Evolutionary conservation across 495 filamentous ascomycete species (phyloP).

Genomic region (Penicillium coprophilum): DNA sequence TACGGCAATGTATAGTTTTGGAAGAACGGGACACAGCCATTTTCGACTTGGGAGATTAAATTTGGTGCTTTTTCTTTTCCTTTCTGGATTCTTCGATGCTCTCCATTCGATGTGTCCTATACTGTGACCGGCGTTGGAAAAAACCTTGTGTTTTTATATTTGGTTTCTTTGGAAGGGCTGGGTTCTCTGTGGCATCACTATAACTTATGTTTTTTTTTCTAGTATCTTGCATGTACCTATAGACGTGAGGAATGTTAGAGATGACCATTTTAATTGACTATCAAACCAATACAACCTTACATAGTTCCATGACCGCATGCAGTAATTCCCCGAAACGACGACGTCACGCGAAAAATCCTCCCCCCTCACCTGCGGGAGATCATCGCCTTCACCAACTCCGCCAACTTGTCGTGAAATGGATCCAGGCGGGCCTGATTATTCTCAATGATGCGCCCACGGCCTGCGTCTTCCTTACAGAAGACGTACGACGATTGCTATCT

Average conservation of each 20-base stretch:
- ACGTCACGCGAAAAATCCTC: conserved; percentile 47
- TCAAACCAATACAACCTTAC: background rate
- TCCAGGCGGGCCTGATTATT: conserved; percentile 28
- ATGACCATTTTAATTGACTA: conserved; percentile 6
- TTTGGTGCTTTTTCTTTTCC: conserved; percentile 5
- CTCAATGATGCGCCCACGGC: conserved; percentile 77
- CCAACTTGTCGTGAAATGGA: conserved; percentile 26
- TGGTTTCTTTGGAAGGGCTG: conserved; percentile 23
- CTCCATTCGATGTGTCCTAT: conserved; percentile 32
- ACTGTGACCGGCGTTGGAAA: conserved; percentile 40
- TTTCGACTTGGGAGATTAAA: conserved; percentile 19
- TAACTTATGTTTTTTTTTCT: conserved; percentile 24
- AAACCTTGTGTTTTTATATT: conserved; percentile 24
- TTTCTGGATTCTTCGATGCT: conserved; percentile 20
- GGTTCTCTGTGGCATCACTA: conserved; percentile 27
- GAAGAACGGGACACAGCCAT: conserved; percentile 7
- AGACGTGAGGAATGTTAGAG: conserved; percentile 33
- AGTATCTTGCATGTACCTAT: conserved; percentile 35
- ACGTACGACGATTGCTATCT: conserved; percentile 96
- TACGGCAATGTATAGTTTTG: conserved; percentile 32
- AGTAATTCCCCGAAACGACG: conserved; percentile 34
- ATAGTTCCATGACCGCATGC: conserved; percentile 23
- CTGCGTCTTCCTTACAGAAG: conserved; percentile 83
- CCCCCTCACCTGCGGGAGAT: conserved; percentile 27
- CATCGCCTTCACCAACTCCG: conserved; percentile 22